Evolutionary conservation across 108 stramenopile species (phyloP), one percentile per base, ranked within the genome.

Genomic region (Schizochytrium sp.): DNA sequence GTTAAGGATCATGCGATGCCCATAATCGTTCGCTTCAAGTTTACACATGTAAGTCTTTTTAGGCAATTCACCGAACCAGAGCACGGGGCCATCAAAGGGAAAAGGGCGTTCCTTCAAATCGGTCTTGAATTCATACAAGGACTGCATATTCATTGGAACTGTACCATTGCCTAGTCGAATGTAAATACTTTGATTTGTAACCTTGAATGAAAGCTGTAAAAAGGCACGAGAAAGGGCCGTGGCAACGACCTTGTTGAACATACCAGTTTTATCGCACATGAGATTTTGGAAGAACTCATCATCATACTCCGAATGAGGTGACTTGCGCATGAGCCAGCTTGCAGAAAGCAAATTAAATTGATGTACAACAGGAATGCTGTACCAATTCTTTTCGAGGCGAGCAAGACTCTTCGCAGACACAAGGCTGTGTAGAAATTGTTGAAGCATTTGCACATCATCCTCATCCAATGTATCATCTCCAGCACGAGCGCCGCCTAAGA

Each of bases 41-140:
- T 38, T 69, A 44, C 64, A 69, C 5, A 69, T 44, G 64, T 69
- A 69, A 3, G 64, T 69, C 28, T 69, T 69, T 44, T 69, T 69
- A 7, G 64, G 64, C 2, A 69, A 44, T 15, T 69, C 64, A 0
- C 64, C 64, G 44, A 69, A 69, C 64, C 64, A 69, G 64, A 69
- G 64, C 64, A 69, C 64, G 64, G 64, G 64, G 28, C 64, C 64
- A 15, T 69, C 64, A 69, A 69, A 69, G 64, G 64, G 64, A 44
- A 69, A 69, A 8, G 8, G 42, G 64, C 44, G 64, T 15, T 69
- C 64, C 28, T 69, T 38, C 5, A 38, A 38, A 38, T 69, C 64
- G 1, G 64, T 69, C 64, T 69, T 69, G 64, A 69, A 69, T 0
- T 28, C 19, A 44, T 69, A 69, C 64, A 69, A 44, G 64, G 64